Evolutionary conservation across 495 filamentous ascomycete genomes (phyloP).

Genomic region (Podospora anserina): DNA sequence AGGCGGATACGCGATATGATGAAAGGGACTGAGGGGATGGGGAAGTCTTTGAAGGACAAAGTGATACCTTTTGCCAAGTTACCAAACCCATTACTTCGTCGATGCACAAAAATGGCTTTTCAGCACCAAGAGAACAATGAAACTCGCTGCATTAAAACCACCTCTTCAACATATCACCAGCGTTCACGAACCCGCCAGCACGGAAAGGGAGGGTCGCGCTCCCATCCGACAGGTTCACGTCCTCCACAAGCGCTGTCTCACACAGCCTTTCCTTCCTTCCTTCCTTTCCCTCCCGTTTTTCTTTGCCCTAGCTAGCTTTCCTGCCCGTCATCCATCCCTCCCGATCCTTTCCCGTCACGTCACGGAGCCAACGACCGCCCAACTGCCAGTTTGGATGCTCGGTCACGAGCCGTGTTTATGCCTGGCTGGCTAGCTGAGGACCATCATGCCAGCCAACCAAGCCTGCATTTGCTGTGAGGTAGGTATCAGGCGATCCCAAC

Average conservation of each 20-base stretch:
- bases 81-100: too few species aligned
- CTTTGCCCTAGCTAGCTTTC: background rate
- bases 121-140: too few species aligned
- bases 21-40: too few species aligned
- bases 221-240: background rate
- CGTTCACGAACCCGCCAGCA: background rate
- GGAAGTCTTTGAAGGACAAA: too few species aligned
- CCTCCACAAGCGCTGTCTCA: background rate
- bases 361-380: background rate
- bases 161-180: background rate
- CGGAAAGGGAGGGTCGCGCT: background rate
- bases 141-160: background rate
- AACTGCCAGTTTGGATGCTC: background rate
- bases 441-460: background rate
- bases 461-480: too few species aligned
- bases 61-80: too few species aligned
- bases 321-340: background rate
- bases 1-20: too few species aligned
- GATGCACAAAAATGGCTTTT: too few species aligned
- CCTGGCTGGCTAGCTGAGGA: background rate
- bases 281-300: background rate
- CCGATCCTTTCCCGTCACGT: background rate
- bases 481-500: background rate
- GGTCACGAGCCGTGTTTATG: background rate
- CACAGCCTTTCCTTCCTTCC: background rate